Conservation (phyloP, 805 yeast genomes). For the Starmerella apis region DNA sequence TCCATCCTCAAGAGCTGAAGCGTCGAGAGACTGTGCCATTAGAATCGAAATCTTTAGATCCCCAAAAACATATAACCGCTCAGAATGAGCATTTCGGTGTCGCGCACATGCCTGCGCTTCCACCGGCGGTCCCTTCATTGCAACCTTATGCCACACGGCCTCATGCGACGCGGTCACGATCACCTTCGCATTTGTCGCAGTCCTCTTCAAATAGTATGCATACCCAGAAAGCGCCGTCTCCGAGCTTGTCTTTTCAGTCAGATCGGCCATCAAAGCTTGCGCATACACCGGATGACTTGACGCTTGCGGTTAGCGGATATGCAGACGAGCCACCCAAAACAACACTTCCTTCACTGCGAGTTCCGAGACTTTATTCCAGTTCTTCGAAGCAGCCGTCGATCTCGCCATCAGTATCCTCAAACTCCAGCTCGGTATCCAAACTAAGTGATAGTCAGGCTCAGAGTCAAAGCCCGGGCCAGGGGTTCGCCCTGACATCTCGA, state of each 20-base stretch:
- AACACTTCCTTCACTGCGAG: constrained; percentile 8
- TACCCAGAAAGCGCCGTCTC: not conserved
- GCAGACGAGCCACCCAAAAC: constrained; percentile 14
- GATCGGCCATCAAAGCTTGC: not conserved
- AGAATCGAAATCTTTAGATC: not conserved
- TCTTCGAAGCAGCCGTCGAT: not conserved
- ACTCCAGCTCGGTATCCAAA: not conserved
- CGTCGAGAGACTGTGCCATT: not conserved
- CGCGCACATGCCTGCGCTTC: not conserved
- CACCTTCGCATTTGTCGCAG: not conserved
- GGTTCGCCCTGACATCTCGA: too few species aligned
- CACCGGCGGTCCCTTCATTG: not conserved
- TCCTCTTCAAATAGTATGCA: not conserved
- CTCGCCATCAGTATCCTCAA: constrained; percentile 1
- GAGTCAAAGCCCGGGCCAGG: too few species aligned
- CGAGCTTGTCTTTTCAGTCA: not conserved
- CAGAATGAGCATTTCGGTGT: not conserved
- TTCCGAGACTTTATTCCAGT: constrained; percentile 10
- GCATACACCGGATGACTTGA: not conserved
- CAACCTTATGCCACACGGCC: too few species aligned
- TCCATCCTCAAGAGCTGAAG: not conserved
- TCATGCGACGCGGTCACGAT: not conserved
- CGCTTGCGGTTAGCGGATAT: constrained; percentile 9
- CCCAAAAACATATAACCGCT: not conserved
- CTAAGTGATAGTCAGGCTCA: not conserved